A percentile compares a stretch with the other conserved stretches of the same genome.
These are phyloP conservation scores for Cladosporium sphaerospermum DNA, from an alignment of 2,329 filamentous ascomycete species.

Conservation along the genomic window DNA sequence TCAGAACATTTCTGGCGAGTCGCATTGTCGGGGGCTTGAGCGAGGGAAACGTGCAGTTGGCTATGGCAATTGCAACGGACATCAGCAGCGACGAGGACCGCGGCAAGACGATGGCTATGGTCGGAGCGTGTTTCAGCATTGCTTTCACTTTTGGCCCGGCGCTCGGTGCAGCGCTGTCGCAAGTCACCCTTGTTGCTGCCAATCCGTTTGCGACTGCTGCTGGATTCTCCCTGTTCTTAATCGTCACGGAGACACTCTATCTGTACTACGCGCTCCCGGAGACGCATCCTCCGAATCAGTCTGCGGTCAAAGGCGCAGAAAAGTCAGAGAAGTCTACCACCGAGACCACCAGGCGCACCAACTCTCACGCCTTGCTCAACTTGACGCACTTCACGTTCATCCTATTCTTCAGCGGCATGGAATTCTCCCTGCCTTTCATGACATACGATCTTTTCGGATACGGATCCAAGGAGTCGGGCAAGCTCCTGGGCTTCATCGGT, in stretches of 20 bases:
- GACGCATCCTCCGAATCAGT: slow-evolving; percentile 53
- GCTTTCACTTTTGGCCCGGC: slow-evolving; percentile 96
- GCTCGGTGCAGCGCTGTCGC: slow-evolving; percentile 78
- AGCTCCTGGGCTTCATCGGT: slow-evolving; percentile 83
- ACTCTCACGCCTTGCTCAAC: slow-evolving; percentile 78
- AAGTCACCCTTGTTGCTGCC: slow-evolving; percentile 67
- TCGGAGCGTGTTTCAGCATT: slow-evolving; percentile 93
- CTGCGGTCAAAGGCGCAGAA: slow-evolving; percentile 16
- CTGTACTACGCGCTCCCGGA: slow-evolving; percentile 81
- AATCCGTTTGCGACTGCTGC: slow-evolving; percentile 95
- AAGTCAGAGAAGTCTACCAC: slow-evolving; percentile 17
- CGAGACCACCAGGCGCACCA: slow-evolving; percentile 52
- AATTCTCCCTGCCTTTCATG: slow-evolving; percentile 96
- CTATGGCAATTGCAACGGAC: slow-evolving; percentile 92
- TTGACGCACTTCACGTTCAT: slow-evolving; percentile 83
- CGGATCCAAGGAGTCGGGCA: slow-evolving; percentile 70
- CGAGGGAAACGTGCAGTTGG: slow-evolving; percentile 94
- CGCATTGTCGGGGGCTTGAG: slow-evolving; percentile 87
- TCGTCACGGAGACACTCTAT: slow-evolving; percentile 82
- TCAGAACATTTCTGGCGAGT: slow-evolving; percentile 91
- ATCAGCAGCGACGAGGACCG: slow-evolving; percentile 81
- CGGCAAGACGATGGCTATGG: slow-evolving; percentile 89
- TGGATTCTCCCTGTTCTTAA: slow-evolving; percentile 75
- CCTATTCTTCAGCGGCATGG: slow-evolving; percentile 96
- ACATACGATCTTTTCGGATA: slow-evolving; percentile 91